A percentile compares a stretch with the other conserved stretches of the same genome.
phyloP scores from a whole-genome alignment of 2,329 filamentous ascomycete species.

The Neonectria ditissima region DNA sequence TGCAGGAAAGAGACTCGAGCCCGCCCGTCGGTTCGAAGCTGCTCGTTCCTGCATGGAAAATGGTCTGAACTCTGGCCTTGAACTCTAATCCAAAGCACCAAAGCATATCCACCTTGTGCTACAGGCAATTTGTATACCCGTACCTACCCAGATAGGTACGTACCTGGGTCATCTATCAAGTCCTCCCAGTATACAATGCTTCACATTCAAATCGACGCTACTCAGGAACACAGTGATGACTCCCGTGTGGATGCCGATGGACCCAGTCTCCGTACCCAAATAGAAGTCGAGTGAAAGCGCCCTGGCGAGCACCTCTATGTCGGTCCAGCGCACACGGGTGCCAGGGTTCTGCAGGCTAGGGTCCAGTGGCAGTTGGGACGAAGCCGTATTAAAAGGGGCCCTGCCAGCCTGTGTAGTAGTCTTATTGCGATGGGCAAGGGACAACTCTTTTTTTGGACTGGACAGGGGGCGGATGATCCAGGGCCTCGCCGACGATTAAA shows the following conservation, averaged over 20 bases:
- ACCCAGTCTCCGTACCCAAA: neutral
- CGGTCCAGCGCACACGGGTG: neutral
- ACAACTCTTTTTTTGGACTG: slow-evolving; percentile 16
- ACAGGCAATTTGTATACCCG: neutral
- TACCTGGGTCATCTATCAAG: no score
- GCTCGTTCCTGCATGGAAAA: slow-evolving; percentile 22
- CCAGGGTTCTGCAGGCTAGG: neutral
- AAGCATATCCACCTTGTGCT: neutral
- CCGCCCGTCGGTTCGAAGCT: neutral
- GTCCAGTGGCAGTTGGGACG: slow-evolving; percentile 10
- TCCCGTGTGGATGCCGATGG: neutral
- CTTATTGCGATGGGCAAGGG: slow-evolving; percentile 8
- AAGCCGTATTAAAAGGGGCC: slow-evolving; percentile 11
- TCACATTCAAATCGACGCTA: neutral
- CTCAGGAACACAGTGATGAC: neutral
- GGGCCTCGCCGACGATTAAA: neutral
- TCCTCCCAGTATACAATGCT: neutral
- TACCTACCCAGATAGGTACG: no score
- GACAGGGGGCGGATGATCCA: slow-evolving; percentile 1
- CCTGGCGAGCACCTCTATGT: neutral
- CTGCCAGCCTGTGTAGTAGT: neutral
- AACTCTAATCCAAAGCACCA: slow-evolving; percentile 7
- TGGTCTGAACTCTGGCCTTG: slow-evolving; percentile 2
- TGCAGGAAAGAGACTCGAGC: neutral
- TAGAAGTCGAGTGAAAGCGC: neutral